phyloP scores from a whole-genome alignment of 139 green algal species.

The Coccomyxa sp. region DNA sequence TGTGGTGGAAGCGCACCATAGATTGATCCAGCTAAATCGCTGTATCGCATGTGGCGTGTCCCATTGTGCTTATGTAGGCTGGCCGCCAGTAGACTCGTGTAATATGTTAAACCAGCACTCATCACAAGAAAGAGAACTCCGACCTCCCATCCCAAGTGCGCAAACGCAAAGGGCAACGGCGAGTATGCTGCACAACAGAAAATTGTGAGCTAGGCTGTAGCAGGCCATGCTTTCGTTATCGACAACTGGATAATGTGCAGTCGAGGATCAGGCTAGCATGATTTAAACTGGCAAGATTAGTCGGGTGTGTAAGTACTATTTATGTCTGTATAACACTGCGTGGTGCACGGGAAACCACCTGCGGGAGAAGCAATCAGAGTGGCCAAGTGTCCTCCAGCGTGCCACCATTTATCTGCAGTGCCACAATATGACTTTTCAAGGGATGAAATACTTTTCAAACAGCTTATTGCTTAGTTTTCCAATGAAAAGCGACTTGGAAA shows the following conservation, averaged over 20 bases:
- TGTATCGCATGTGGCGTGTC: background rate
- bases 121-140: constrained; percentile 25
- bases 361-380: constrained; percentile 41
- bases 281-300: background rate
- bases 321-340: background rate
- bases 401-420: constrained; percentile 25
- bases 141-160: constrained; percentile 21
- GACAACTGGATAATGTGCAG: background rate
- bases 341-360: background rate
- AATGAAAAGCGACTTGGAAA: too few relatives aligned
- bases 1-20: background rate
- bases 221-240: too few relatives aligned
- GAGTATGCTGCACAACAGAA: constrained; percentile 18
- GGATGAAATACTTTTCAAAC: too few relatives aligned
- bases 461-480: too few relatives aligned
- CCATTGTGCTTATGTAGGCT: constrained; percentile 28
- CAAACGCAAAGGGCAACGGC: constrained; percentile 35
- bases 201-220: background rate
- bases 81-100: constrained; percentile 28
- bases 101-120: constrained; percentile 5
- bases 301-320: background rate
- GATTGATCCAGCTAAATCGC: background rate
- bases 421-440: too few relatives aligned
- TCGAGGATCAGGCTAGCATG: background rate
- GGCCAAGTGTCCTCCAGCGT: constrained; percentile 33